Percentiles rank a stretch among this genome's conserved stretches.
Evolutionary conservation across 768 basidiomycete genomes (phyloP).

Genomic region (Arthromyces matolae): DNA sequence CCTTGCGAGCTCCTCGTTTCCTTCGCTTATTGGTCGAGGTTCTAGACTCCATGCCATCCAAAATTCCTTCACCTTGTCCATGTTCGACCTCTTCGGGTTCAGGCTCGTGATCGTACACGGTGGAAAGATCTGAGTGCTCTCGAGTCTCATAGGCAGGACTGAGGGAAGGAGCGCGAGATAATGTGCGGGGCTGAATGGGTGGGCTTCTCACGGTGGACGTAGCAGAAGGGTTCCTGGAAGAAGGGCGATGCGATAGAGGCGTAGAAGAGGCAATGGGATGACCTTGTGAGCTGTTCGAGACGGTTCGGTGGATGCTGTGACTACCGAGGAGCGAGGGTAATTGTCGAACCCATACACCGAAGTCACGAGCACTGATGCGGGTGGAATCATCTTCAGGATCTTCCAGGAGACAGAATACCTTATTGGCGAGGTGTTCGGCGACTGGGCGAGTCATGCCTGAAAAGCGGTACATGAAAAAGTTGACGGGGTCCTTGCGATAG

Average conservation of each 20-base stretch:
- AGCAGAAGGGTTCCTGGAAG: constrained; percentile 58
- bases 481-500: constrained; percentile 73
- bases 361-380: constrained; percentile 76
- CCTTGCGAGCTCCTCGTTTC: constrained; percentile 83
- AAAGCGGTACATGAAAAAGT: constrained; percentile 89
- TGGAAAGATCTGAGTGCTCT: constrained; percentile 44
- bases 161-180: constrained; percentile 64
- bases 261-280: constrained; percentile 59
- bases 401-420: constrained; percentile 79
- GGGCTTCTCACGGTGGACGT: constrained; percentile 48
- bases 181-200: constrained; percentile 47
- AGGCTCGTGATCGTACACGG: constrained; percentile 50
- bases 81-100: constrained; percentile 44
- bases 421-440: constrained; percentile 80
- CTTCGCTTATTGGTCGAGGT: constrained; percentile 75
- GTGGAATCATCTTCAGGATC: constrained; percentile 59
- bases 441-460: constrained; percentile 84
- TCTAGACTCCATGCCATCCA: constrained; percentile 44
- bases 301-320: constrained; percentile 52
- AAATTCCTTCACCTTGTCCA: constrained; percentile 34
- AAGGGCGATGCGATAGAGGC: constrained; percentile 68
- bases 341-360: constrained; percentile 82
- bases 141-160: constrained; percentile 46
- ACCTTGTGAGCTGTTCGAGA: constrained; percentile 61
- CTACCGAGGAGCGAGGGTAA: constrained; percentile 70